Base-by-base conservation (phyloP, 2,329 filamentous ascomycete genomes). In the Fusarium equiseti region DNA sequence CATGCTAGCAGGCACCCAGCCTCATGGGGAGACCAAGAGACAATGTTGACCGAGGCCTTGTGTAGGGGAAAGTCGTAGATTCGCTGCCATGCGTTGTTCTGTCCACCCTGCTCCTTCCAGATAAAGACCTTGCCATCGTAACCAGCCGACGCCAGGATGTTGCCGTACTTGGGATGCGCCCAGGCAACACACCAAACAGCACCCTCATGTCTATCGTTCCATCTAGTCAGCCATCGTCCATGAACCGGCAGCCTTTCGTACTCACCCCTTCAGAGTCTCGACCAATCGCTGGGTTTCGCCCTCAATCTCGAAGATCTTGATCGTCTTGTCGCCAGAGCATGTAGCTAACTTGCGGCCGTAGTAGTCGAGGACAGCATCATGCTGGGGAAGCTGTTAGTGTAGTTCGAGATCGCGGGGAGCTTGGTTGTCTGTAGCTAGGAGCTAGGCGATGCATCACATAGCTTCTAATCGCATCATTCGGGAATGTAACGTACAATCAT, bases 111-210 rank as follows among this genome's bases (percentile, higher is more conserved):
- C 83, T 99, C 96, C 81, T 95, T 94, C 94, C 95, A 99, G 86
- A 99, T 97, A 81, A 98, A 90, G 73, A 99, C 95, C 83, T 97
- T 97, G 82, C 95, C 96, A 82, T 99, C 96, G 84, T 98, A 99
- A 73, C 93, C 94, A 54, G 94, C 93, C 68, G 94, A 97, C 59
- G 96, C 96, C 66, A 99, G 91, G 79, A 99, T 98, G 81, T 95
- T 98, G 84, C 96, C 96, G 82, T 97, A 98, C 81, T 99, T 98
- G 70, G 96, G 96, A 79, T 99, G 96, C 51, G 95, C 95, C 96
- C 96, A 99, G 76, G 95, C 92, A 63, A 98, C 93, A 80, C 93
- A 97, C 96, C 96, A 99, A 63, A 99, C 95, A 38, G 96, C 94
- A 70, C 95, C 95, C 82, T 99, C 96, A 80, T 99, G 96, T 73